Evolutionary conservation across 192 early-diverging fungal genomes (phyloP).

Genomic region (Martensiomyces pterosporus): DNA sequence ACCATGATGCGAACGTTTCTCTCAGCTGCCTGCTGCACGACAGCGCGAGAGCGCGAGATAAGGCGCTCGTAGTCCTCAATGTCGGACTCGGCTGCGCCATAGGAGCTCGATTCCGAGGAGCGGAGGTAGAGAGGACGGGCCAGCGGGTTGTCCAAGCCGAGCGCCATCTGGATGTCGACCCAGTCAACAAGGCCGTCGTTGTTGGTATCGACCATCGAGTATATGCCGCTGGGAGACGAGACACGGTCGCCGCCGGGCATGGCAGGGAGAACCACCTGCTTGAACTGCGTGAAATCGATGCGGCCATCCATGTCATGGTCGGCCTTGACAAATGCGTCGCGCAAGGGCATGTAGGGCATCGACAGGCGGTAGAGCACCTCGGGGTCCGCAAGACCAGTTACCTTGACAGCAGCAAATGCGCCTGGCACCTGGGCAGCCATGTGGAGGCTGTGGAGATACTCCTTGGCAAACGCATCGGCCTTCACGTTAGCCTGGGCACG

Average conservation of each 20-base stretch:
- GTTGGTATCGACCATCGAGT: constrained; percentile 47
- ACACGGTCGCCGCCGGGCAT: constrained; percentile 28
- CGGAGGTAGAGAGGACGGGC: constrained; percentile 49
- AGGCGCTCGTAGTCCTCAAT: constrained; percentile 65
- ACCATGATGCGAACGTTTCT: constrained; percentile 74
- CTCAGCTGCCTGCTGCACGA: constrained; percentile 61
- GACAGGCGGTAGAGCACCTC: constrained; percentile 71
- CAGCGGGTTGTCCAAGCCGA: constrained; percentile 60
- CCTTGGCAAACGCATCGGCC: constrained; percentile 62
- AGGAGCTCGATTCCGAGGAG: constrained; percentile 16
- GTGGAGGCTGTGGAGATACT: constrained; percentile 69
- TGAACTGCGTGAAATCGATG: constrained; percentile 45
- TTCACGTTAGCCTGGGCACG: constrained; percentile 56
- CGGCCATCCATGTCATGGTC: constrained; percentile 55
- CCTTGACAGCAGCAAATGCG: constrained; percentile 81
- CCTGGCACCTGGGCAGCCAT: constrained; percentile 63
- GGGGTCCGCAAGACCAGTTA: constrained; percentile 80
- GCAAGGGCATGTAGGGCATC: constrained; percentile 26
- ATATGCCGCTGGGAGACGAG: constrained; percentile 40
- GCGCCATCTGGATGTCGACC: constrained; percentile 59
- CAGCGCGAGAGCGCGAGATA: constrained; percentile 61
- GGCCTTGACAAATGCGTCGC: constrained; percentile 47
- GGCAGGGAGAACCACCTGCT: constrained; percentile 33
- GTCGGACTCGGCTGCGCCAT: constrained; percentile 55
- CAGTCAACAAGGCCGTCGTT: constrained; percentile 59